Base-by-base conservation (phyloP, 345 rosid species). In the Lepidium africanum region DNA sequence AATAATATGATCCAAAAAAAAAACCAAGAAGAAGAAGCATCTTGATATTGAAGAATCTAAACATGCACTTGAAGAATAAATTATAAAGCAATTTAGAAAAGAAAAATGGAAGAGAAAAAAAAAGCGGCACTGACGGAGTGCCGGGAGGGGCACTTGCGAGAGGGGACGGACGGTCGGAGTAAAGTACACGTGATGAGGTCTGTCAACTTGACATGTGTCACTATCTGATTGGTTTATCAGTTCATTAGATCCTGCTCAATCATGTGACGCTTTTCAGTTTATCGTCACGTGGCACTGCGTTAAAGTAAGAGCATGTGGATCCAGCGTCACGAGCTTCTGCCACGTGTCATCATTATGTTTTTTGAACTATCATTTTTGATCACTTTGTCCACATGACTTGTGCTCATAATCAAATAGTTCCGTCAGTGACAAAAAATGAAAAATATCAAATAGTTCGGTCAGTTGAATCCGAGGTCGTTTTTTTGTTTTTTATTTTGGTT, bases 301-400 rank as follows among this genome's bases (percentile, higher is more conserved):
- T 3, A 67, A 60, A 61, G 78, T 53, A 11, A 41, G 52, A 60
- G 10, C 73, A 60, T 81, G 90, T 12, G 43, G 81, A 81, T 49
- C 85, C 85, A 78, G 10, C 68, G 41, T 42, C 73, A 51, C 42
- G 50, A 42, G 42, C n/a, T 37, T 45, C 14, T 15, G 47, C 62
- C 83, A 82, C 88, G 85, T 80, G 89, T 42, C 77, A 75, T 81
- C 30, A 67, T 66, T 4, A 43, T 21, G 49, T 51, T 70, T 16
- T n/a, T 58, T 11, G 25, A 39, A 16, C 35, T 46, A 36, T 25
- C 17, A 48, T 65, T 23, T 58, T 57, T 21, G 2, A 21, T 21
- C 23, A 21, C 23, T 21, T 21, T 65, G 14, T n/a, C 37, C 70
- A 54, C 75, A 71, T 65, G 59, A 51, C 61, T 14, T 41, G 42